Base-by-base conservation (phyloP, 139 green algal genomes). In the Tetradesmus obliquus region DNA sequence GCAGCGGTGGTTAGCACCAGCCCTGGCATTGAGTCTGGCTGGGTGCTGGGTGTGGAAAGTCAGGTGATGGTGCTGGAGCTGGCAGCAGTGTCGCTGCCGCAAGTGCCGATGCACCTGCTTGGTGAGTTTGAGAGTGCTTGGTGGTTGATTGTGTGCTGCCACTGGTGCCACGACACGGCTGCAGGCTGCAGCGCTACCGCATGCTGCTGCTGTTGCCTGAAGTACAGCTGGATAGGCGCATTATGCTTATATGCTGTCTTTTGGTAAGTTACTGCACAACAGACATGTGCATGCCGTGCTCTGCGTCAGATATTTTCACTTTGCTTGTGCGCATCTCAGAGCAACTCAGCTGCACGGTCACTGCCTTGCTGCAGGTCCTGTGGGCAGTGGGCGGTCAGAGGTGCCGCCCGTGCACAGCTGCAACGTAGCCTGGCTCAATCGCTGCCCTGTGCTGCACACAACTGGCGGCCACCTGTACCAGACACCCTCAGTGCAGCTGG, bases 371-470 rank as follows among this genome's bases (percentile, higher is more conserved):
- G 12, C 88, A 91, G 88, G 76, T 51, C 88, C 88, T 53, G 88
- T 79, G 0, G 88, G 88, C 88, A 87, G 76, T 32, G 86, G 86
- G 9, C 69, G 71, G 15, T 71, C 51, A 69, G 86, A 90, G 86
- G 71, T 90, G 2, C 12, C 71, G 2, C 86, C 86, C 54, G 13
- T 13, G 1, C 79, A 81, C 57, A 81, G 55, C 55, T 51, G 53
- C 79, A 87, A 71, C n/a, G 62, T 19, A 4, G 45, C 76, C 55
- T 86, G 79, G 76, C 58, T 91, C 5, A 80, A 24, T 10, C 55
- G 22, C 2, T n/a, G 57, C 17, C 76, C 88, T 57, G 76, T 91
- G 3, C 76, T 91, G 76, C 88, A 91, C n/a, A 91, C 88, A 13
- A 51, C 54, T 13, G 76, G 32, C 4, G 88, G 88, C 3, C 76